Percentiles rank a stretch among this genome's conserved stretches.
phyloP scores from a whole-genome alignment of 129 eudicot species.

The Escallonia herrerae region DNA sequence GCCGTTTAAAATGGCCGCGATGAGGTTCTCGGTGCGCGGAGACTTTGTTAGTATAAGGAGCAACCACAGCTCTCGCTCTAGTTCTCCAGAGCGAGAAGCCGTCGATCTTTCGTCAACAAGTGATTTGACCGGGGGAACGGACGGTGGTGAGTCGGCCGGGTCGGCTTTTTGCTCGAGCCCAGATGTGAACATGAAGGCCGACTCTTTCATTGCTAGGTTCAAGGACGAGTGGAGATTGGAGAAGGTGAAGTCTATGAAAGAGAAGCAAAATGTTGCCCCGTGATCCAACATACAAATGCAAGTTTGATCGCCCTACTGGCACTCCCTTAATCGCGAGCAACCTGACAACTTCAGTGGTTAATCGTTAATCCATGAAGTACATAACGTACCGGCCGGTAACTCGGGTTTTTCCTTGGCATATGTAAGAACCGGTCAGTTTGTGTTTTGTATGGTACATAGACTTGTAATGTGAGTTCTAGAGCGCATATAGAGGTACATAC shows the following conservation, averaged over 20 bases:
- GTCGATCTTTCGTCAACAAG: slow-evolving; percentile 28
- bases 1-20: slow-evolving; percentile 48
- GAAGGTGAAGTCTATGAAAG: slow-evolving; percentile 39
- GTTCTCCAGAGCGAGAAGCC: slow-evolving; percentile 65
- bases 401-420: too few relatives aligned
- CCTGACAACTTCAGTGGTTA: too few relatives aligned
- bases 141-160: slow-evolving; percentile 18
- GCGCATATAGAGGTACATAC: too few relatives aligned
- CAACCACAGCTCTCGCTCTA: slow-evolving; percentile 49
- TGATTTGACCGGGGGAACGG: slow-evolving; percentile 6
- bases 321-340: too few relatives aligned
- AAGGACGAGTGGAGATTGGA: slow-evolving; percentile 49
- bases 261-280: slow-evolving; percentile 14
- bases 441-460: too few relatives aligned
- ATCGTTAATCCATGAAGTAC: too few relatives aligned
- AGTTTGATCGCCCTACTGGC: too few relatives aligned
- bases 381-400: too few relatives aligned
- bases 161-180: slow-evolving; percentile 46
- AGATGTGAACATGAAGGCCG: slow-evolving; percentile 54
- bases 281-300: too few relatives aligned
- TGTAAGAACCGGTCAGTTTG: too few relatives aligned
- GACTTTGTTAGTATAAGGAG: slow-evolving; percentile 55
- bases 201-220: slow-evolving; percentile 49
- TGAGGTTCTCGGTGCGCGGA: slow-evolving; percentile 45
- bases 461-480: too few relatives aligned